Evolutionary conservation across 208 protist genomes (phyloP).

Genomic region (Trypanosoma boissoni): DNA sequence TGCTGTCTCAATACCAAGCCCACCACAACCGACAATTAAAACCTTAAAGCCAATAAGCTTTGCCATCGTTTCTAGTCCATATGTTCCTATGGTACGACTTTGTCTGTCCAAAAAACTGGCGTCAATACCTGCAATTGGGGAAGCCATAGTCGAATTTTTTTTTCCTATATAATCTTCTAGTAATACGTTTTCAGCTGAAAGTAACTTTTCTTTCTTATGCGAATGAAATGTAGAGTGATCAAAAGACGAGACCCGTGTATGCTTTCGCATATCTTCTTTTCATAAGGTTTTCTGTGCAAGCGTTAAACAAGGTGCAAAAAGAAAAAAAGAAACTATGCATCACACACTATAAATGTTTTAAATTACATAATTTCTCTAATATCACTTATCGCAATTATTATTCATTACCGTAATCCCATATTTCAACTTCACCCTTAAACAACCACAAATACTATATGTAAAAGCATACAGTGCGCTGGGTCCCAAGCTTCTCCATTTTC

Average conservation of each 20-base stretch:
- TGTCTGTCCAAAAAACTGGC: conserved; percentile 88
- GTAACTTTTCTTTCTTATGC: conserved; percentile 11
- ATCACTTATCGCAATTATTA: too few species aligned
- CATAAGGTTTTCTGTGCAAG: too few species aligned
- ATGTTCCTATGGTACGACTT: conserved; percentile 90
- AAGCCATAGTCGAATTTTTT: neutral
- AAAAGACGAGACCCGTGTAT: conserved; percentile 6
- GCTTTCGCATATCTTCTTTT: conserved; percentile 17
- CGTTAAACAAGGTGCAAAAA: conserved; percentile 2
- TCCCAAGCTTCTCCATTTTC: too few species aligned
- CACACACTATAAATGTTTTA: neutral
- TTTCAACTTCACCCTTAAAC: too few species aligned
- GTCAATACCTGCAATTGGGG: conserved; percentile 38
- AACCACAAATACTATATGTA: too few species aligned
- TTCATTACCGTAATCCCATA: too few species aligned
- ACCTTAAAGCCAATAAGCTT: conserved; percentile 90
- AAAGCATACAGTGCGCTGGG: too few species aligned
- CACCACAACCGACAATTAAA: conserved; percentile 89
- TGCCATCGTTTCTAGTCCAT: conserved; percentile 90
- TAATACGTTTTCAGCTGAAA: too few species aligned
- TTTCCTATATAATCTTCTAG: too few species aligned
- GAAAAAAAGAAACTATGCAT: neutral
- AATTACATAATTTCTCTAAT: too few species aligned
- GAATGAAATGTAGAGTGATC: conserved; percentile 9
- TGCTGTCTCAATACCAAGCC: conserved; percentile 88